These are phyloP conservation scores for Fusarium sp. DNA, from an alignment of 2,329 filamentous ascomycete species.

Conservation along the genomic window DNA sequence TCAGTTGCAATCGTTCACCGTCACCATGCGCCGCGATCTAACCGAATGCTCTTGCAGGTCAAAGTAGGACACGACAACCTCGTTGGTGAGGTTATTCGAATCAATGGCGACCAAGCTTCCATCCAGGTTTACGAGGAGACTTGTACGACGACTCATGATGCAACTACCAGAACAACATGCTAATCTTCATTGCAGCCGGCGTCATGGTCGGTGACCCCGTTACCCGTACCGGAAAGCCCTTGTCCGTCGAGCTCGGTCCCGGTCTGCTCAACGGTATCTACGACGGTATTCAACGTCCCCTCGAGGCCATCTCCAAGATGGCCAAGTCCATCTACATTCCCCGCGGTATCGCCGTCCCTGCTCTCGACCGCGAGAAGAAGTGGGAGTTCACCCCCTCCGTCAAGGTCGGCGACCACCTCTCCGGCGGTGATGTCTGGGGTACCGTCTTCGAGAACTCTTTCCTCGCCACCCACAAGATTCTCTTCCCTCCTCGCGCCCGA, in stretches of 20 bases:
- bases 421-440: slow-evolving; percentile 96
- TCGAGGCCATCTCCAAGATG: slow-evolving; percentile 81
- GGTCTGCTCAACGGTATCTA: slow-evolving; percentile 99
- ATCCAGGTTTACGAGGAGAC: slow-evolving; percentile 99
- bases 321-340: slow-evolving; percentile 97
- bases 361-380: slow-evolving; percentile 89
- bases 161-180: slow-evolving; percentile 12
- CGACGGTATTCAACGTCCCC: slow-evolving; percentile 96
- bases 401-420: slow-evolving; percentile 97
- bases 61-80: slow-evolving; percentile 92
- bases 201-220: slow-evolving; percentile 97
- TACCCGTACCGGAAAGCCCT: slow-evolving; percentile 87
- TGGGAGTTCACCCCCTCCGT: slow-evolving; percentile 94
- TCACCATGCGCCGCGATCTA: slow-evolving; percentile 18
- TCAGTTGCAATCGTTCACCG: slow-evolving; percentile 56
- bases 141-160: slow-evolving; percentile 64
- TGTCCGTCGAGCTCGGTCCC: slow-evolving; percentile 96
- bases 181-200: slow-evolving; percentile 71
- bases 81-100: slow-evolving; percentile 97
- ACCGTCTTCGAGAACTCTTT: slow-evolving; percentile 96
- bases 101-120: slow-evolving; percentile 93
- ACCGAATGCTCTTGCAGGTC: slow-evolving; percentile 65
- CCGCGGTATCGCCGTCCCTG: slow-evolving; percentile 87
- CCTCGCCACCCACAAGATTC: slow-evolving; percentile 90
- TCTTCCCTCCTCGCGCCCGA: slow-evolving; percentile 87